Base-by-base conservation (phyloP, 345 rosid species). In the Populus pruinosa region DNA sequence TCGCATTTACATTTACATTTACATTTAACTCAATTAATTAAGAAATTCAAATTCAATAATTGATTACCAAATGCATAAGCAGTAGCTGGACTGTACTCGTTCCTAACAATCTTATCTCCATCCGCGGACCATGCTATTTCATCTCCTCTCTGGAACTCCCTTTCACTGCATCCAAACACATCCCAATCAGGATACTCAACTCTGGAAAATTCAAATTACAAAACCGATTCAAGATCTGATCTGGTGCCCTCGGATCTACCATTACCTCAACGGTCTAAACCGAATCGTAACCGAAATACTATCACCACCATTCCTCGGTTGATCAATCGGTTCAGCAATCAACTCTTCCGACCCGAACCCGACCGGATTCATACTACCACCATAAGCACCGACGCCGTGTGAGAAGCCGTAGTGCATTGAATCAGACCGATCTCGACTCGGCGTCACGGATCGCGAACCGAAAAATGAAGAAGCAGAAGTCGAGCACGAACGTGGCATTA, bases 231-330 rank as follows among this genome's bases (percentile, higher is more conserved):
- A 59, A 90, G 95, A 92, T 96, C 93, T 86, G 83, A 72, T 76
- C 82, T 67, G 70, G 17, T 33, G 31, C 66, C 56, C 43, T 74
- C 87, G 84, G 96, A 92, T 92, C 98, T 86, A 82, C 31, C 78
- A 76, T 83, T 87, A 96, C 99, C 97, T 96, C 90, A 96, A 68
- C 66, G 99, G 98, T 74, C 98, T 77, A 81, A 96, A 96, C 73
- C 99, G 94, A 86, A 96, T 91, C 82, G 99, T 94, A 72, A 96
- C 99, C 69, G 97, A 94, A 47, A 96, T 94, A 77, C 98, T 96
- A 80, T 96, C 98, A 14, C 90, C 93, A 12, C 90, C 93, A 17
- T 93, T 86, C 83, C 85, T 88, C 78, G 89, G 89, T 80, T 91
- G 97, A 6, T 69, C 72, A 39, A 21, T 4, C 1, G 49, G 53